Conservation (phyloP, 768 basidiomycete species). For the Trametes villosa region DNA sequence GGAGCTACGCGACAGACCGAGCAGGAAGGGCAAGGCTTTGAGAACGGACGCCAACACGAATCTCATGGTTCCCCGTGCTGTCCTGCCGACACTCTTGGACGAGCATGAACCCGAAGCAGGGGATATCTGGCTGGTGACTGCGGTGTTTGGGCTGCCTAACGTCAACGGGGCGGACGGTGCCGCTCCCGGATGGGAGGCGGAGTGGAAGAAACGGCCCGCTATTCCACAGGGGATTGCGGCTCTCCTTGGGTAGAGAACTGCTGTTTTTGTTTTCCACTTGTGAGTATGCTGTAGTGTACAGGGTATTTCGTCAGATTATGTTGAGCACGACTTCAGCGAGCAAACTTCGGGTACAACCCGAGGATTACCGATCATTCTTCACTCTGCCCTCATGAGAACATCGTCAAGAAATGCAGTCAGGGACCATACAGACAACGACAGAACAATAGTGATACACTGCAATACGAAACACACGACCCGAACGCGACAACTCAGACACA, state of each 20-base stretch:
- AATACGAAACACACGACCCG: conserved; percentile 4
- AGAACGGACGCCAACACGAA: conserved; percentile 77
- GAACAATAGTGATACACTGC: conserved; percentile 16
- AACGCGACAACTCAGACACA: background rate
- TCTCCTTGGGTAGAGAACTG: background rate
- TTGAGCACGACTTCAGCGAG: no score
- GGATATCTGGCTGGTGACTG: conserved; percentile 66
- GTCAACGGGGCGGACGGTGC: conserved; percentile 40
- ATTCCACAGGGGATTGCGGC: conserved; percentile 45
- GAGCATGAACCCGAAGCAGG: conserved; percentile 44
- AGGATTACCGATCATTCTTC: no score
- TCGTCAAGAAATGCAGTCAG: no score
- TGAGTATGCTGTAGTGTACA: background rate
- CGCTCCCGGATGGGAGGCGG: conserved; percentile 47
- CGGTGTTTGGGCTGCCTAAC: conserved; percentile 64
- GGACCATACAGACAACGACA: background rate
- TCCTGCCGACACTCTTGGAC: conserved; percentile 66
- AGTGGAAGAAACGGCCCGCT: conserved; percentile 52
- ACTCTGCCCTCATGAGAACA: no score
- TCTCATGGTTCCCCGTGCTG: conserved; percentile 65
- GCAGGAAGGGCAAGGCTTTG: conserved; percentile 48
- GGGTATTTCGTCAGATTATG: no score
- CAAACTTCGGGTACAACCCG: no score
- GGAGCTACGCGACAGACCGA: conserved; percentile 44
- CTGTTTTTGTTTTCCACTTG: background rate